phyloP scores from a whole-genome alignment of 768 basidiomycete species.

The Clathrus columnatus region DNA sequence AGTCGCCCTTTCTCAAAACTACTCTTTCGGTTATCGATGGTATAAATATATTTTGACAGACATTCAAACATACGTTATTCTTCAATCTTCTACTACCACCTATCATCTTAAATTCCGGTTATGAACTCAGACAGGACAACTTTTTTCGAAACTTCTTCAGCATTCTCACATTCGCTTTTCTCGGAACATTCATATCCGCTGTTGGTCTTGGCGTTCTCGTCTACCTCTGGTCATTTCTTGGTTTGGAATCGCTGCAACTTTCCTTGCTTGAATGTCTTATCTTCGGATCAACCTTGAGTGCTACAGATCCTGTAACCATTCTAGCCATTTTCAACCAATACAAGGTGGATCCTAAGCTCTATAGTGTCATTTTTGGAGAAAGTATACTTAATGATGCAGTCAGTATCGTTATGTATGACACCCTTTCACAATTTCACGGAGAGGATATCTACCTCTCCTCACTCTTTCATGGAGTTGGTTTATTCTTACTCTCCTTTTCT shows the following conservation, averaged over 20 bases:
- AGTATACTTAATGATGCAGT: conserved; percentile 96
- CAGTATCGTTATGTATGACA: conserved; percentile 99
- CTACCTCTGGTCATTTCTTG: conserved; percentile 89
- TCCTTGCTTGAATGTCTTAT: conserved; percentile 88
- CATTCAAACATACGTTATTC: conserved; percentile 94
- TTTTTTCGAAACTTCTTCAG: conserved; percentile 98
- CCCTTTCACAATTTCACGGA: conserved; percentile 86
- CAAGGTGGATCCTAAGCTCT: conserved; percentile 97
- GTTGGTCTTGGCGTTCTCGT: conserved; percentile 91
- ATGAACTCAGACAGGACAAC: conserved; percentile 95
- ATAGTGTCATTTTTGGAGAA: conserved; percentile 96
- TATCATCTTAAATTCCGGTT: conserved; percentile 96
- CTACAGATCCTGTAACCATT: conserved; percentile 97
- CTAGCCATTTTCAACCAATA: conserved; percentile 97
- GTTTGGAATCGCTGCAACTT: conserved; percentile 80
- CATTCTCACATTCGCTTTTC: conserved; percentile 87
- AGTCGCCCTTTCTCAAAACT: conserved; percentile 28
- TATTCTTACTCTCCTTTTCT: conserved; percentile 92
- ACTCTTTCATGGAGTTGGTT: conserved; percentile 93
- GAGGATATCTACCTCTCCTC: conserved; percentile 78
- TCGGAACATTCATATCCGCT: conserved; percentile 94
- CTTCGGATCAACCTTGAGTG: conserved; percentile 93
- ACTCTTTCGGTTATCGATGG: neutral
- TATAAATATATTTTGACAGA: conserved; percentile 36
- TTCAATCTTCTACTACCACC: conserved; percentile 98